Base-by-base conservation (phyloP, 2,329 filamentous ascomycete species). In the Botrytis aclada region DNA sequence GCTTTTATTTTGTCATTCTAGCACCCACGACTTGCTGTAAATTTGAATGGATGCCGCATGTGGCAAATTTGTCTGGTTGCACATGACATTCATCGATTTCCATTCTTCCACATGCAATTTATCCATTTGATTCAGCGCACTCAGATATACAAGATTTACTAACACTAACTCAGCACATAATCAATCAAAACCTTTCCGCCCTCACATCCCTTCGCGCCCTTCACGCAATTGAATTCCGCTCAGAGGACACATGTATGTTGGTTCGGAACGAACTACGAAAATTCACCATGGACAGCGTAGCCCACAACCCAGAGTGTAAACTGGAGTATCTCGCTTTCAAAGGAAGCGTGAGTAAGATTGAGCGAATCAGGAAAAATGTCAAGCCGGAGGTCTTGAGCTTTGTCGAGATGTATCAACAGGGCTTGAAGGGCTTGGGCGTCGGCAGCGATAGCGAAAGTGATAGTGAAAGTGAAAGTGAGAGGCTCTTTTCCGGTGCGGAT, bases 281-380 rank as follows among this genome's bases (percentile, higher is more conserved):
- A n/a, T 90, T 90, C 78, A 84, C 88, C 41, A 83, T 89, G 16
- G 89, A 91, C 78, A 87, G 84, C 45, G 79, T 90, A 3, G 84
- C 86, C 2, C 86, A 90, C 73, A 83, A 87, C 73, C 87, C 87
- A 0, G 78, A 85, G 16, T 82, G 88, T 77, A 86, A 86, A 76
- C 82, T 91, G 3, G 86, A 90, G 78, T 90, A 86, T 83, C 81
- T 91, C 29, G 86, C 87, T 8, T 85, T 89, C 61, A 86, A 83
- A 25, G 80, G 85, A 0, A 84, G 87, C 7, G 85, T 88, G 47
- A 84, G 84, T 32, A 83, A 34, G 66, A 39, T 29, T 22, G 45
- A 51, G 16, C 20, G 29, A 6, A 32, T n/a, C 5, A 54, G 32
- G 37, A 43, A 70, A 84, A 74, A 56, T n/a, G 34, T 61, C 39